Base-by-base conservation (phyloP, 2,329 filamentous ascomycete species). In the Colletotrichum australisinense region DNA sequence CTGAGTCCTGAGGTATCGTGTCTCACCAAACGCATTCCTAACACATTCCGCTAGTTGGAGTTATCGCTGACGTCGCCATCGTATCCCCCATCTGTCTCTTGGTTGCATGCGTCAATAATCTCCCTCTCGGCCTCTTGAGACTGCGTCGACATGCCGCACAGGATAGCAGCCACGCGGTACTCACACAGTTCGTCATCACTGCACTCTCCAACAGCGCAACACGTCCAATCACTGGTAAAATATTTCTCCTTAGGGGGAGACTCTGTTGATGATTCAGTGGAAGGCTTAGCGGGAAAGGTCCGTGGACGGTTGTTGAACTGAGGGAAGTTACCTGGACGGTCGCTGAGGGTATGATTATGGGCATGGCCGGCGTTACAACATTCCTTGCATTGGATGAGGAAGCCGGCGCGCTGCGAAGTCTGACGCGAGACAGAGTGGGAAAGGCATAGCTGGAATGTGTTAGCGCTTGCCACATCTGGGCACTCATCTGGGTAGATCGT, bases 201-300 rank as follows among this genome's bases (percentile, higher is more conserved):
- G 11, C 68, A 71, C 1, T 56, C 49, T 2, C 68, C 55, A 6
- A 49, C 26, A 11, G 63, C 63, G 26, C 68, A 71, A 12, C 68
- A 71, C 3, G 68, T 67, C 68, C 63, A 71, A 30, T 60, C 56
- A 38, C 56, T 38, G 28, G 46, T 46, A 8, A 67, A 56, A 14
- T 56, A 35, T 2, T 58, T 35, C 11, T 4, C n/a, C 32, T 42
- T 42, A 5, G 35, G 35, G 35, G 35, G 35, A 16, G 16, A 42
- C 35, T 42, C 35, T 16, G 35, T 42, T 16, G 35, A 42, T 6
- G 35, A 42, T 1, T 16, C 35, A 16, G 35, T 16, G 14, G 35
- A 42, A 42, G 14, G 6, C 14, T 28, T 19, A 1, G 26, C 5
- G 16, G 22, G 32, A 63, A 46, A 24, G 6, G 12, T 19, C 8